A percentile compares a stretch with the other conserved stretches of the same genome.
Evolutionary conservation across 1,139 yeast genomes (phyloP).

Genomic region (Candida mesenterica): DNA sequence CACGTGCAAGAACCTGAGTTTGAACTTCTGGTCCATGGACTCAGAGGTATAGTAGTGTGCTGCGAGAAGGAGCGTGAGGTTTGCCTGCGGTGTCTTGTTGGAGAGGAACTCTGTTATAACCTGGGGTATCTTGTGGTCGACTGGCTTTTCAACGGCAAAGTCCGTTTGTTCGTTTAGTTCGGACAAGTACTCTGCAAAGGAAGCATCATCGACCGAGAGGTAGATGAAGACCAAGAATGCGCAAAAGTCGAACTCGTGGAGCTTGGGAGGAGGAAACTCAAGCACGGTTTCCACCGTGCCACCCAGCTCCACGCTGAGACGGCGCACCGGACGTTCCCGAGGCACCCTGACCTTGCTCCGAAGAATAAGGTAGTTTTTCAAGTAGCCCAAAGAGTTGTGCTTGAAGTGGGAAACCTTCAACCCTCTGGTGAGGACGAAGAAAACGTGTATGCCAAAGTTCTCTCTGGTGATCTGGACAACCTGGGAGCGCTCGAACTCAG

Average conservation of each 20-base stretch:
- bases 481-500: conserved; percentile 46
- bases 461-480: conserved; percentile 39
- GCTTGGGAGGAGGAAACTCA: neutral
- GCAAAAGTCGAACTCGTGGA: conserved; percentile 7
- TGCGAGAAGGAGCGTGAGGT: conserved; percentile 50
- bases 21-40: conserved; percentile 43
- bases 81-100: conserved; percentile 40
- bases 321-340: neutral
- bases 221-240: conserved; percentile 57
- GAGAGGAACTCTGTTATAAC: conserved; percentile 49
- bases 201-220: conserved; percentile 48
- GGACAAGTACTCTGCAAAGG: conserved; percentile 45
- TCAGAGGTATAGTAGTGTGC: conserved; percentile 51
- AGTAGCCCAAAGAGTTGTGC: conserved; percentile 51
- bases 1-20: conserved; percentile 52
- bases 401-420: conserved; percentile 61
- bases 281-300: conserved; percentile 6
- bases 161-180: conserved; percentile 13
- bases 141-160: conserved; percentile 13
- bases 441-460: conserved; percentile 57
- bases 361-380: conserved; percentile 49
- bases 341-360: conserved; percentile 32
- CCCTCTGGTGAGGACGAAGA: conserved; percentile 59
- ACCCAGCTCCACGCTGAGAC: too few relatives aligned
- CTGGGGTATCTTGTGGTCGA: conserved; percentile 46